Evolutionary conservation across 306 rosid species (phyloP).

Genomic region (Senna siamea): DNA sequence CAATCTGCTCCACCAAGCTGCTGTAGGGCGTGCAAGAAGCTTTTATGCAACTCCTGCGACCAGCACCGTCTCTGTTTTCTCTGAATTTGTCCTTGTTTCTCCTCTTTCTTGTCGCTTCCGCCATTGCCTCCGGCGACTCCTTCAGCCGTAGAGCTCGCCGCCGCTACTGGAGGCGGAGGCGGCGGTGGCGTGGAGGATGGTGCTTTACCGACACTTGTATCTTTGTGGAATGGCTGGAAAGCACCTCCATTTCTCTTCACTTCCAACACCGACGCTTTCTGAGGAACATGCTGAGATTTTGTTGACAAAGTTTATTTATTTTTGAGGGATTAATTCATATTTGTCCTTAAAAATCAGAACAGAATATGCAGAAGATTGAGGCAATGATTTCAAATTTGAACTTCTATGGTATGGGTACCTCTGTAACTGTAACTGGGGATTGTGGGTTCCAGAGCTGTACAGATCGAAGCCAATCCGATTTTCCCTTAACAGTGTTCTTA

Average conservation of each 20-base stretch:
- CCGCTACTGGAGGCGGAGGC: conserved; percentile 24
- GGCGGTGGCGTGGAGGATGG: conserved; percentile 33
- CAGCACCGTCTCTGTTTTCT: conserved; percentile 90
- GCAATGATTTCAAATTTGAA: too few species aligned
- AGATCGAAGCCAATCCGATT: conserved; percentile 92
- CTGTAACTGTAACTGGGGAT: conserved; percentile 49
- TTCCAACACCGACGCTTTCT: conserved; percentile 59
- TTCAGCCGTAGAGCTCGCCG: conserved; percentile 45
- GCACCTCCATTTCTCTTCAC: conserved; percentile 77
- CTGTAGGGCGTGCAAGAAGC: conserved; percentile 82
- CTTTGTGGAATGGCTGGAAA: conserved; percentile 85
- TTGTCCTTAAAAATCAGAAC: too few species aligned
- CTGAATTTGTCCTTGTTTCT: conserved; percentile 48
- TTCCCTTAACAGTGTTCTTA: too few species aligned
- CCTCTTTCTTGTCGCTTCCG: conserved; percentile 49
- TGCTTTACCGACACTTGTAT: conserved; percentile 46
- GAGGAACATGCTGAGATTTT: conserved; percentile 55
- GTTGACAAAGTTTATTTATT: not conserved
- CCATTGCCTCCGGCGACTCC: conserved; percentile 34
- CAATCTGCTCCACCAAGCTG: conserved; percentile 93
- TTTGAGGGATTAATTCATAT: too few species aligned
- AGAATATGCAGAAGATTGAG: too few species aligned
- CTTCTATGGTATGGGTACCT: conserved; percentile 54
- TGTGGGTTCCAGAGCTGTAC: conserved; percentile 89
- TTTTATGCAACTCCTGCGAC: conserved; percentile 89